Base-by-base conservation (phyloP, 257 asterid genomes). In the Mentha longifolia region DNA sequence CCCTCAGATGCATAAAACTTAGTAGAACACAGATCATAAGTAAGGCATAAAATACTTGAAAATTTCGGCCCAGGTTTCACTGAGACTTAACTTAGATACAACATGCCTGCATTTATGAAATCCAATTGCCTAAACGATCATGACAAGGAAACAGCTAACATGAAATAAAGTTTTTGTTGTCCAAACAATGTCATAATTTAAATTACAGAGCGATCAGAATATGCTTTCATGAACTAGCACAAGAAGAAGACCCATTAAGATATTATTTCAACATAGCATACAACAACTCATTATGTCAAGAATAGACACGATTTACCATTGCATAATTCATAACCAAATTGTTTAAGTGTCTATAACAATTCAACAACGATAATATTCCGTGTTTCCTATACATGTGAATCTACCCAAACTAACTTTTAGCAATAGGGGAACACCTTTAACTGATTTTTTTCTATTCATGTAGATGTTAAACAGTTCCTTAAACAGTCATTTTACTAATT, bases 1-100 rank as follows among this genome's bases (percentile, higher is more conserved):
- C n/a, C n/a, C n/a, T n/a, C n/a, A n/a, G 57, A 58, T 61, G n/a
- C 74, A 57, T 61, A 58, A 42, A 71, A 10, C 77, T 65, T 19
- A 16, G 73, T 55, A 22, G 50, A 67, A 30, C 70, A 43, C 14
- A 22, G 42, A 75, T 2, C 12, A 33, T 17, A 42, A 31, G 20
- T 1, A 33, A 28, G 3, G 10, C 33, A 65, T 28, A 49, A 6
- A 31, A 37, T 9, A 15, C 69, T 46, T 66, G 52, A 68, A 70
- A 71, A 33, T 50, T 66, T 10, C 28, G 47, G 39, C 22, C 28
- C 22, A 25, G n/a, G 16, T 67, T 52, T 39, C 30, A 64, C 9
- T 61, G 22, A 20, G 67, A 68, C 64, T 46, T 45, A 59, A 70
- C 57, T 50, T 4, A 37, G 42, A 3, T 5, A 37, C n/a, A n/a